Evolutionary conservation across 192 early-diverging fungal genomes (phyloP), one percentile per base, ranked within the genome.

Genomic region (Coemansia guatemalensis): DNA sequence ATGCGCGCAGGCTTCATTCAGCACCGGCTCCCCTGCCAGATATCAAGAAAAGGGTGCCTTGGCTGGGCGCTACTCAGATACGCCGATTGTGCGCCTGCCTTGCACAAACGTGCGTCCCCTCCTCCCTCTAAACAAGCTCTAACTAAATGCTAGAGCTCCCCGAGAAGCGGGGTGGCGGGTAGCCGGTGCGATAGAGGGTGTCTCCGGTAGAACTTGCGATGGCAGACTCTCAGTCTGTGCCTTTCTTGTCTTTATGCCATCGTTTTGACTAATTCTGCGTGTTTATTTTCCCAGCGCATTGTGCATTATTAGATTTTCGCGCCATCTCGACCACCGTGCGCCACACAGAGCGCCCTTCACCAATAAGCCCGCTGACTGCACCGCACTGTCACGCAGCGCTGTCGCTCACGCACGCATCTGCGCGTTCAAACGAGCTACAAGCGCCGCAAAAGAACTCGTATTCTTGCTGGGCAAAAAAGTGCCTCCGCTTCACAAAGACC

Each of bases 231-330:
- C 3, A 8, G 17, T n/a, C n/a, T 17, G 39, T 14, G 14, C 12
- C 39, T 53, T 29, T 53, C 27, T 29, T 29, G 23, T 53, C 8
- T 53, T 53, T 53, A 24, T 53, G 23, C 52, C 52, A 53, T 29
- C 21, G 7, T 18, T 53, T 53, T 24, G 23, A 29, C 52, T 53
- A 53, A 26, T 53, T 53, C 52, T 53, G 52, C 52, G 27, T 53
- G 21, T 18, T 53, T 53, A 53, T 26, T 54, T 23, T 54, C 29
- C 9, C 30, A 14, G 30, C 17, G 57, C 50, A 67, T 67, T 67
- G 65, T 67, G 65, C 65, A 67, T 67, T 67, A 67, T 54, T 62
- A 60, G 65, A 67, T 59, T 60, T 32, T 33, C 55, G 32, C 25
- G 44, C 22, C 47, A 25, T 26, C 20, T 58, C 21, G 11, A n/a